A percentile compares a stretch with the other conserved stretches of the same genome.
Evolutionary conservation across 176 grass and related monocot species (phyloP).

Genomic region (Cymbopogon citratus): DNA sequence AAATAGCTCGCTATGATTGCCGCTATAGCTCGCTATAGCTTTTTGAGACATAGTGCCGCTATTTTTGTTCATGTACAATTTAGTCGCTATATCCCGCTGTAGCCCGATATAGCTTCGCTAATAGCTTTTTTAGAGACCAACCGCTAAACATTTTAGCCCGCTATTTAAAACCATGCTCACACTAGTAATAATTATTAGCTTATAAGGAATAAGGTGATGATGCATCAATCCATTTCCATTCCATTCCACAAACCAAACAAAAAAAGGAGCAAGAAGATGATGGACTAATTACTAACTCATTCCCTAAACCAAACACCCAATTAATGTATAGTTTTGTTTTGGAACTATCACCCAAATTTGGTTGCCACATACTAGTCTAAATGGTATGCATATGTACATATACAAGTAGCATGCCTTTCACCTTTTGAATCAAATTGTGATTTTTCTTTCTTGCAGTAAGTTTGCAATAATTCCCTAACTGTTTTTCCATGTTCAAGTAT

Average conservation of each 20-base stretch:
- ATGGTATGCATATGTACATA: neutral
- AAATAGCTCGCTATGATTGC: no score
- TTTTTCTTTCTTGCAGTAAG: neutral
- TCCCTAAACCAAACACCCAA: neutral
- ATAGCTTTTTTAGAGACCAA: no score
- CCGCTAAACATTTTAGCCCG: no score
- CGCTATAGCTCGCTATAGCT: no score
- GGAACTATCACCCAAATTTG: neutral
- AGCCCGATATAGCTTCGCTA: no score
- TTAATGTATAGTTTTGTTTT: conserved; percentile 25
- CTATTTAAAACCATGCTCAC: no score
- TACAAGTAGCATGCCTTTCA: neutral
- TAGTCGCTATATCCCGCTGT: no score
- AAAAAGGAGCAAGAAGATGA: neutral
- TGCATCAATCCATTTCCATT: neutral
- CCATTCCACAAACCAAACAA: neutral
- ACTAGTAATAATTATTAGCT: neutral
- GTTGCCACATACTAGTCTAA: conserved; percentile 15
- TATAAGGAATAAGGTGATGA: neutral
- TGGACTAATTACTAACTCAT: neutral
- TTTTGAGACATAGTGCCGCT: no score
- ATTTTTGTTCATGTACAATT: no score
- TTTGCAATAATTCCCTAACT: conserved; percentile 1
- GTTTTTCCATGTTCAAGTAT: neutral
- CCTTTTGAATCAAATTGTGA: neutral